Conservation (phyloP, 179 eudicot genomes). For the Vitellaria paradoxa region DNA sequence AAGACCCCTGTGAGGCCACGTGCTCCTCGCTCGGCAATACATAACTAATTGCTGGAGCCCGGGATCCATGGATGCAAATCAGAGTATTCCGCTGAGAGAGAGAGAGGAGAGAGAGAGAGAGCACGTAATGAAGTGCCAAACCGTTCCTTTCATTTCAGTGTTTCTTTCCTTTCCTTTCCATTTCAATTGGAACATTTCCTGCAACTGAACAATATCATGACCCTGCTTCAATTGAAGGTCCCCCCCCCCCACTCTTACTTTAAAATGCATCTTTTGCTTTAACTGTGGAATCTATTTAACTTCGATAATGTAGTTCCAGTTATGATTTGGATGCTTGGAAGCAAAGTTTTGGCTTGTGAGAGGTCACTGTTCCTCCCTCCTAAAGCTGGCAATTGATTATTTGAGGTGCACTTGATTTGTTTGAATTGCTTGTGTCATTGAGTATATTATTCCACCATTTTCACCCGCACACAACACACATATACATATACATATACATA, state of each 20-base stretch:
- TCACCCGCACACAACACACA: too few relatives aligned
- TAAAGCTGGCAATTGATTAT: too few relatives aligned
- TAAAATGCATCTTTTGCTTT: background rate
- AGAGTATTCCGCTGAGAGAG: background rate
- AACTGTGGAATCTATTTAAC: background rate
- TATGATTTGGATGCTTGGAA: background rate
- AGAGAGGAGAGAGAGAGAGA: too few relatives aligned
- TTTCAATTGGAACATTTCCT: background rate
- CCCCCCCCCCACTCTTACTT: background rate
- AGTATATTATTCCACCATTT: too few relatives aligned
- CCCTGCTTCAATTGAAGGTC: constrained; percentile 21
- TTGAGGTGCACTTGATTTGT: too few relatives aligned
- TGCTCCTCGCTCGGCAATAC: constrained; percentile 40
- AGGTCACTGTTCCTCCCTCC: too few relatives aligned
- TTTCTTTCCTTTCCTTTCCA: constrained; percentile 11
- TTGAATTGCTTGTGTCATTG: too few relatives aligned
- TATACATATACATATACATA: too few relatives aligned
- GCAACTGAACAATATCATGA: constrained; percentile 4
- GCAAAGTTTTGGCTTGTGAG: background rate
- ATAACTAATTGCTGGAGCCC: constrained; percentile 28
- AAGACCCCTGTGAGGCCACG: constrained; percentile 97
- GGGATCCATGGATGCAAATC: constrained; percentile 23
- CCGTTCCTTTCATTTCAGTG: constrained; percentile 9
- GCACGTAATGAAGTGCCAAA: constrained; percentile 19
- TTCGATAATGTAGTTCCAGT: background rate